Evolutionary conservation across 164 flowering plant species (phyloP).

Genomic region (Kalanchoe fedtschenkoi): DNA sequence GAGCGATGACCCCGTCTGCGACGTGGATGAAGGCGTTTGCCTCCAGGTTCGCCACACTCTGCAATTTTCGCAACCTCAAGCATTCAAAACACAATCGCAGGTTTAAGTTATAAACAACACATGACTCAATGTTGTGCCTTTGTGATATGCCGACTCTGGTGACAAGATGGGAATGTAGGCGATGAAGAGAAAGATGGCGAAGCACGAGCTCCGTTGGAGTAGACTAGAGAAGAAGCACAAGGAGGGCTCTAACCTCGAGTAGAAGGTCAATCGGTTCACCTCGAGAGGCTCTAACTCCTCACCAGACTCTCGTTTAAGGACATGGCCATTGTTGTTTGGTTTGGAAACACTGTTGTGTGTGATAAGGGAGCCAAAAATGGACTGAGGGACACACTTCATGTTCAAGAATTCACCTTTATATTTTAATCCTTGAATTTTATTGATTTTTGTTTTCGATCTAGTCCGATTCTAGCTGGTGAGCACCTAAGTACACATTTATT

Average conservation of each 20-base stretch:
- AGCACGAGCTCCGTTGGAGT: conserved; percentile 57
- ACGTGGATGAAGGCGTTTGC: conserved; percentile 53
- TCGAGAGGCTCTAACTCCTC: conserved; percentile 8
- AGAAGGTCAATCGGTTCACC: conserved; percentile 49
- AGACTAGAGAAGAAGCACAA: conserved; percentile 20
- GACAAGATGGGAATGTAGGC: conserved; percentile 46
- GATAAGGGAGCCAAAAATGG: no score
- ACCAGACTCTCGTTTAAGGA: neutral
- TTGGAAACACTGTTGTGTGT: no score
- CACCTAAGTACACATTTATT: no score
- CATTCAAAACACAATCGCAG: neutral
- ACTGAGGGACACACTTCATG: no score
- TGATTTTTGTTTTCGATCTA: no score
- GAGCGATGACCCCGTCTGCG: conserved; percentile 69
- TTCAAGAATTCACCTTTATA: no score
- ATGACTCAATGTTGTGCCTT: neutral
- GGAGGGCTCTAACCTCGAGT: conserved; percentile 28
- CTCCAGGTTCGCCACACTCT: conserved; percentile 35
- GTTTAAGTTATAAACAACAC: no score
- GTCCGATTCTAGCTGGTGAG: no score
- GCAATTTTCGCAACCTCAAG: neutral
- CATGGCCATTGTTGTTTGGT: no score
- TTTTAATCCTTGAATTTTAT: no score
- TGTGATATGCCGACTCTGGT: conserved; percentile 23
- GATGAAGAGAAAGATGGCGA: conserved; percentile 47